phyloP scores from a whole-genome alignment of 73 alveolate species.

The Paraurostyla sp. region DNA sequence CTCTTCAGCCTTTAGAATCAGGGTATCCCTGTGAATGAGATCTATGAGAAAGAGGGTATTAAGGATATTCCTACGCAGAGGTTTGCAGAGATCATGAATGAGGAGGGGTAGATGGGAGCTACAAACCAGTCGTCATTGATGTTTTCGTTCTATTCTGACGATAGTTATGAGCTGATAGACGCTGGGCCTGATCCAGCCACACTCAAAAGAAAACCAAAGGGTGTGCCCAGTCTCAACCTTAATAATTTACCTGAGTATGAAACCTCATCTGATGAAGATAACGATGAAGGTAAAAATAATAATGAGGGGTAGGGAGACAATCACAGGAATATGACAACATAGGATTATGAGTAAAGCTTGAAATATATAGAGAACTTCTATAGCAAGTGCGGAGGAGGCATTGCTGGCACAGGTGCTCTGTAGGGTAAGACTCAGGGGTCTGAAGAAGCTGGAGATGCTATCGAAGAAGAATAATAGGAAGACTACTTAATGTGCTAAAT shows the following conservation, averaged over 20 bases:
- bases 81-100: constrained; percentile 44
- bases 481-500: constrained; percentile 44
- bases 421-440: not conserved
- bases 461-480: not conserved
- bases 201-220: constrained; percentile 29
- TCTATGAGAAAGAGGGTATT: constrained; percentile 67
- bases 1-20: constrained; percentile 39
- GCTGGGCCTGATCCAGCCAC: constrained; percentile 28
- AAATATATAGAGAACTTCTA: constrained; percentile 52
- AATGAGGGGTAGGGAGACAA: not conserved
- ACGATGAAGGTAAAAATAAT: not conserved
- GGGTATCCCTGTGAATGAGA: constrained; percentile 70
- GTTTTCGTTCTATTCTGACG: constrained; percentile 55
- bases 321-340: constrained; percentile 27
- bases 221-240: constrained; percentile 44
- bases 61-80: constrained; percentile 69
- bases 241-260: constrained; percentile 55
- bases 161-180: constrained; percentile 45
- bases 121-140: constrained; percentile 9
- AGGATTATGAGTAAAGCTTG: constrained; percentile 52
- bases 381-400: constrained; percentile 27
- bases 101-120: not conserved
- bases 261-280: constrained; percentile 68
- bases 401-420: not conserved
- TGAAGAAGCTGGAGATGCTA: not conserved